Percentiles rank a stretch among this genome's conserved stretches.
phyloP scores from a whole-genome alignment of 805 yeast species.

The Yarrowia phangngaensis region DNA sequence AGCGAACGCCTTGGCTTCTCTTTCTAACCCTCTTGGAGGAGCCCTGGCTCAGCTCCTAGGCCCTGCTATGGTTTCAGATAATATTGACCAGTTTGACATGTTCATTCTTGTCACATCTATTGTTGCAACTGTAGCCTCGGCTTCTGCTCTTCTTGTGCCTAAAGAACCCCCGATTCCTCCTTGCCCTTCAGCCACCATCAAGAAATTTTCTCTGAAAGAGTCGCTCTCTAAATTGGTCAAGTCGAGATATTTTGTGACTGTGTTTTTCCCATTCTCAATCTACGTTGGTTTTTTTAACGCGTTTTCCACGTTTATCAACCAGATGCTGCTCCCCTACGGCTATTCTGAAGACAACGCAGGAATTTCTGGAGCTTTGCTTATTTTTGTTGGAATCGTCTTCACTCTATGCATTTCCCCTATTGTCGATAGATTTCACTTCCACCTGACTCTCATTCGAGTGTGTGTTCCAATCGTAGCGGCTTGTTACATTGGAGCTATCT shows the following conservation, averaged over 20 bases:
- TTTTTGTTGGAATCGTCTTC: slow-evolving; percentile 37
- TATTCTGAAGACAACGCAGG: slow-evolving; percentile 39
- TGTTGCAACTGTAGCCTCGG: slow-evolving; percentile 32
- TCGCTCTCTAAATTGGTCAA: slow-evolving; percentile 31
- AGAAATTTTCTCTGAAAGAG: slow-evolving; percentile 32
- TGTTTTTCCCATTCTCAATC: slow-evolving; percentile 34
- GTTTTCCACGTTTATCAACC: slow-evolving; percentile 36
- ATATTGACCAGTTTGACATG: slow-evolving; percentile 32
- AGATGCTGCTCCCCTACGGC: slow-evolving; percentile 39
- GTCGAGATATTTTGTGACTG: slow-evolving; percentile 29
- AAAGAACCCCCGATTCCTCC: slow-evolving; percentile 35
- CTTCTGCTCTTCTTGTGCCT: slow-evolving; percentile 33
- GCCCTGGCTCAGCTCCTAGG: slow-evolving; percentile 39
- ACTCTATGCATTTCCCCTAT: slow-evolving; percentile 37
- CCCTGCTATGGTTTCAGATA: slow-evolving; percentile 35
- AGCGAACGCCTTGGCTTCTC: slow-evolving; percentile 39
- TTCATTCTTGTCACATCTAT: slow-evolving; percentile 34
- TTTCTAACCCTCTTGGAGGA: slow-evolving; percentile 40
- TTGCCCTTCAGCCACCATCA: slow-evolving; percentile 37
- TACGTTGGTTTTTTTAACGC: slow-evolving; percentile 40
- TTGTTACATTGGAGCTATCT: slow-evolving; percentile 37
- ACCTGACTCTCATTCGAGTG: slow-evolving; percentile 30
- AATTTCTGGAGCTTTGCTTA: slow-evolving; percentile 37
- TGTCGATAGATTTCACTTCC: slow-evolving; percentile 35
- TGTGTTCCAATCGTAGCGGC: slow-evolving; percentile 36